Conservation (phyloP, 208 protist genomes). For the Baffinella frigidus region DNA sequence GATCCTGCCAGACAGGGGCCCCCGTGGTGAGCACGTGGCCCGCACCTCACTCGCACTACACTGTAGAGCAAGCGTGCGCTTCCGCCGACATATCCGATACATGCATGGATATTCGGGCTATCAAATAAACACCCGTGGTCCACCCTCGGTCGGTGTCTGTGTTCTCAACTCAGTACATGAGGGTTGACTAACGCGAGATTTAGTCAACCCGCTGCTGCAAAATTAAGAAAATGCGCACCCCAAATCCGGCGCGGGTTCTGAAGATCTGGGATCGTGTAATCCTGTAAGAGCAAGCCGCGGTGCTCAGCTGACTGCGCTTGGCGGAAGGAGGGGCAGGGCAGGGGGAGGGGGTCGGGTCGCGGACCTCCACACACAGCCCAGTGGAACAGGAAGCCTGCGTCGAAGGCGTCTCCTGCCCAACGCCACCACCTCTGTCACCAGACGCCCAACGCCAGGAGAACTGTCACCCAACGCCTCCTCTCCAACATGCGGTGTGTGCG, state of each 20-base stretch:
- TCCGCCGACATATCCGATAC: not conserved
- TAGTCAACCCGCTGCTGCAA: not conserved
- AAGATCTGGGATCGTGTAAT: not conserved
- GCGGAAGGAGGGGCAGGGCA: not conserved
- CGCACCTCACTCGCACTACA: not conserved
- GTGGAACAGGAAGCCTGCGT: not conserved
- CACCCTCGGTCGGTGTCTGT: no score
- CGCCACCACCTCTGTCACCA: no score
- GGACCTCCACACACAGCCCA: not conserved
- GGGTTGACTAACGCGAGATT: not conserved
- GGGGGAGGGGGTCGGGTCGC: not conserved
- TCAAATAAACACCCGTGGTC: no score
- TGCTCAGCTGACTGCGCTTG: not conserved
- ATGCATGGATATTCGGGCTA: no score
- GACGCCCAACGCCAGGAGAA: no score
- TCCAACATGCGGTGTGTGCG: no score
- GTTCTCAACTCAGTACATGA: no score
- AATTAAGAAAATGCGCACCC: not conserved
- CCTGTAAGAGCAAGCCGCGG: not conserved
- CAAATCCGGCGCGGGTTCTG: not conserved
- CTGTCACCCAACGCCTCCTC: no score
- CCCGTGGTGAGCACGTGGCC: no score
- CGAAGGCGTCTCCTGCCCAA: constrained; percentile 34
- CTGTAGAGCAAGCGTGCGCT: not conserved
- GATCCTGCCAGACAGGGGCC: not conserved